These are phyloP conservation scores for Camelina sativa DNA, from an alignment of 345 rosid species.

Conservation along the genomic window DNA sequence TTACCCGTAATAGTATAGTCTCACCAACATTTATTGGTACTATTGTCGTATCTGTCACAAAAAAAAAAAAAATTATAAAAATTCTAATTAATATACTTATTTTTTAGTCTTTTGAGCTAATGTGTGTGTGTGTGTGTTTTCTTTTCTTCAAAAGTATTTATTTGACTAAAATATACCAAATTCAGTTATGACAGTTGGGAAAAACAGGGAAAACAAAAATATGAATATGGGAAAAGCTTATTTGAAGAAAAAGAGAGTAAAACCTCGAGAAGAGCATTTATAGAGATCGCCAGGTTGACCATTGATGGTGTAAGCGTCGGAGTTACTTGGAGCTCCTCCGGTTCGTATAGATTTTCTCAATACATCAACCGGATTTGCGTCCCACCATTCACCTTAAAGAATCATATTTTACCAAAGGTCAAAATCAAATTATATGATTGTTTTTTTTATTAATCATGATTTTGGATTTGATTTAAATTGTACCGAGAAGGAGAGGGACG, in stretches of 20 bases:
- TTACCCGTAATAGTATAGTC: slow-evolving; percentile 82
- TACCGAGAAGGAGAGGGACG: slow-evolving; percentile 84
- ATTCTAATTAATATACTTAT: neutral
- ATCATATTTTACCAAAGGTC: slow-evolving; percentile 16
- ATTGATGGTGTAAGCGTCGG: slow-evolving; percentile 89
- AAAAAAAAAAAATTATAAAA: neutral
- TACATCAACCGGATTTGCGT: slow-evolving; percentile 83
- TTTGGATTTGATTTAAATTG: neutral
- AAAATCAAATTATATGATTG: neutral
- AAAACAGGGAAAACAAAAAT: no score
- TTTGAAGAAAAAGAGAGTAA: neutral
- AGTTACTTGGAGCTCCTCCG: slow-evolving; percentile 74
- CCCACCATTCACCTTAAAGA: slow-evolving; percentile 94
- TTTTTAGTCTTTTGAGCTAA: neutral
- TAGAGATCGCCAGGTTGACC: slow-evolving; percentile 97
- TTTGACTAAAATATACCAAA: slow-evolving; percentile 21
- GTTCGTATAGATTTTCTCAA: slow-evolving; percentile 67
- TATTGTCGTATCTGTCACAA: slow-evolving; percentile 66
- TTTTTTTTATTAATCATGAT: neutral
- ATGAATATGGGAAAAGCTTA: neutral
- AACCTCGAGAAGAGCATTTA: slow-evolving; percentile 86
- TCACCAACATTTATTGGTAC: slow-evolving; percentile 82
- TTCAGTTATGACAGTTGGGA: slow-evolving; percentile 35
- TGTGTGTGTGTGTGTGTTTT: no score
- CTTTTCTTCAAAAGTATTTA: neutral